Evolutionary conservation across 148 eudicot genomes (phyloP).

Genomic region (Bassia scoparia): DNA sequence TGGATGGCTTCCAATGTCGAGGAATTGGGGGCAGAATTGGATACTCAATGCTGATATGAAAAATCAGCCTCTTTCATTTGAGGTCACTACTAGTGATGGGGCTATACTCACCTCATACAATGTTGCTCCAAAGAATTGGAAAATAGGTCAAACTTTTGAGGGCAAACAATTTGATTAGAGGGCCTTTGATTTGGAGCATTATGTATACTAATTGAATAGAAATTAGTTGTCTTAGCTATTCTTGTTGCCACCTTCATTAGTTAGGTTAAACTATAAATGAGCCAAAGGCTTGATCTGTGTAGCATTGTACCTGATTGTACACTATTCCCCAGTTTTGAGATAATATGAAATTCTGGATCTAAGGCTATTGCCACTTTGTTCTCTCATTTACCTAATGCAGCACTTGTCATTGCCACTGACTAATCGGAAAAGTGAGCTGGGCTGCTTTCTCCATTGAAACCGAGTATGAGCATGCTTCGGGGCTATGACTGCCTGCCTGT

Average conservation of each 20-base stretch:
- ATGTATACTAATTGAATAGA: slow-evolving; percentile 7
- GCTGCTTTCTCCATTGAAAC: neutral
- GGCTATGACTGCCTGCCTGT: too few species aligned
- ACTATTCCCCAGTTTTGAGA: slow-evolving; percentile 28
- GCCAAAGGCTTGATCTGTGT: slow-evolving; percentile 23
- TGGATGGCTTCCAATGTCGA: slow-evolving; percentile 88
- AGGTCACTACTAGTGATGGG: slow-evolving; percentile 73
- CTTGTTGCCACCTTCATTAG: slow-evolving; percentile 3
- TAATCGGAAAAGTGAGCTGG: neutral
- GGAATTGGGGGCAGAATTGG: slow-evolving; percentile 93
- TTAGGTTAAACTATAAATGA: slow-evolving; percentile 15
- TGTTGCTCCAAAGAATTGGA: slow-evolving; percentile 73
- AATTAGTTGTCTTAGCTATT: neutral
- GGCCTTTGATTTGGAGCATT: neutral
- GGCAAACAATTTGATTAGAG: slow-evolving; percentile 69
- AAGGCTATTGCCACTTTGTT: neutral
- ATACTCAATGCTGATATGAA: slow-evolving; percentile 73
- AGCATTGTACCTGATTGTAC: slow-evolving; percentile 23
- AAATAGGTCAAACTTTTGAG: slow-evolving; percentile 70
- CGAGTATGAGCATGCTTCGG: neutral
- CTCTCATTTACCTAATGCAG: neutral
- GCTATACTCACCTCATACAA: slow-evolving; percentile 60
- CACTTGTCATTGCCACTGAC: neutral
- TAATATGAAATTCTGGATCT: slow-evolving; percentile 7
- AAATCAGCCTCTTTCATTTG: slow-evolving; percentile 81